Evolutionary conservation across 352 stramenopile genomes (phyloP).

Genomic region (Phytophthora agathidicida): DNA sequence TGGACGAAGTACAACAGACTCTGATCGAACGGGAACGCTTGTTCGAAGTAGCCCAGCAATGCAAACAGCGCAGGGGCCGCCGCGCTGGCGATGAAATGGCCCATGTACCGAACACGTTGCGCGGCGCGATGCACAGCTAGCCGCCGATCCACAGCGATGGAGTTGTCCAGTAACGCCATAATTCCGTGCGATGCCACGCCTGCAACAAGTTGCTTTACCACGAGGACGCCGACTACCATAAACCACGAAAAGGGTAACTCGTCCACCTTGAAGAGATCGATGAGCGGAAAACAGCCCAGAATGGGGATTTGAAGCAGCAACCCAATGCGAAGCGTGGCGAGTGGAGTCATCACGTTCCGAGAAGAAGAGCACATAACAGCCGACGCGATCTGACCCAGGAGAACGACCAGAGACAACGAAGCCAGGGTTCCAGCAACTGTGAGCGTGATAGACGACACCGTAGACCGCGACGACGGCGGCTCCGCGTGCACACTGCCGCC

Average conservation of each 20-base stretch:
- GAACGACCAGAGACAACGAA: constrained; percentile 56
- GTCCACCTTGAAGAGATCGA: constrained; percentile 76
- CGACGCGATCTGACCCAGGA: constrained; percentile 58
- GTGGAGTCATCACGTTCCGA: constrained; percentile 72
- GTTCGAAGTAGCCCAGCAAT: constrained; percentile 75
- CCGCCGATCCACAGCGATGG: constrained; percentile 72
- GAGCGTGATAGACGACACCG: constrained; percentile 64
- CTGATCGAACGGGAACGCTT: constrained; percentile 80
- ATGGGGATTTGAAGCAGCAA: constrained; percentile 81
- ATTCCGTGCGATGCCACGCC: constrained; percentile 71
- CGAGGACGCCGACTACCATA: constrained; percentile 60
- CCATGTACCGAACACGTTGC: constrained; percentile 64
- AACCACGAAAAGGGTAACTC: constrained; percentile 64
- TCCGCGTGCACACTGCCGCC: constrained; percentile 49
- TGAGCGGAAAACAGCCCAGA: constrained; percentile 69
- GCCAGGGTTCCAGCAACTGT: constrained; percentile 57
- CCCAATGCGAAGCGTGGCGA: constrained; percentile 76
- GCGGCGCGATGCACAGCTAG: constrained; percentile 72
- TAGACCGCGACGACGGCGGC: constrained; percentile 34
- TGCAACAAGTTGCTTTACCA: constrained; percentile 68
- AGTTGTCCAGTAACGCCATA: constrained; percentile 79
- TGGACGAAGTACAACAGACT: constrained; percentile 83
- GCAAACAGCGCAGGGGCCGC: constrained; percentile 68
- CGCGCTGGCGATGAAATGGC: constrained; percentile 59
- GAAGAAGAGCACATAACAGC: constrained; percentile 52